Evolutionary conservation across 208 protist genomes (phyloP), one percentile per base, ranked within the genome.

Genomic region (Trypanosoma cruzi): DNA sequence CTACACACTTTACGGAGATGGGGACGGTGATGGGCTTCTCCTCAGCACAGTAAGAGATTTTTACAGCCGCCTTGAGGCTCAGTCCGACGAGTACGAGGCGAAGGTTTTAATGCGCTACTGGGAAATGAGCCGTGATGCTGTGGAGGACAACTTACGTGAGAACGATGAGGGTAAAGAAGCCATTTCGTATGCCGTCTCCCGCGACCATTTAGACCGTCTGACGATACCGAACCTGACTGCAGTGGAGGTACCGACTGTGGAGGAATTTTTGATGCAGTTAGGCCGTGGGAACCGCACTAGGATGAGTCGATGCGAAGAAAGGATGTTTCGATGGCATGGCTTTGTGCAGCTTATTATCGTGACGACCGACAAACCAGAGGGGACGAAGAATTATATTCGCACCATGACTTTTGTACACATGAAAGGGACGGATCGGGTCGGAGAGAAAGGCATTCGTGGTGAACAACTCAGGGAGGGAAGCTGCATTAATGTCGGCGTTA

Each of bases 321-420:
- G 88, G 37, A 64, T 72, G 60, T 75, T 80, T 16, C 82, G 89
- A 61, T 97, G 92, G 90, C 92, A 97, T 66, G 89, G 88, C 46
- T 97, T 97, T 59, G 67, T 94, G 54, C 85, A 95, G 58, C 70
- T 97, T 29, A 85, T 74, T 48, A 77, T 97, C 54, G 85, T 73
- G 22, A 96, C 87, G 1, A 84, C 82, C 0, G 86, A 94, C 68
- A 84, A 80, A 46, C 78, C 42, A 18, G 57, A 72, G 14, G 84
- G 83, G 13, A 77, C 91, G 62, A 76, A 78, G 29, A 89, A 77
- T 54, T 63, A 90, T 55, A 64, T 92, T 68, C 84, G 88, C 16
- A 85, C 68, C 7, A 78, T 97, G 80, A 94, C 89, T 13, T 97
- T 97, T 76, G 87, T 90, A 37, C 92, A 97, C 64, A 89, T 85